phyloP scores from a whole-genome alignment of 805 yeast genomes.

The Candida odintsovae region DNA sequence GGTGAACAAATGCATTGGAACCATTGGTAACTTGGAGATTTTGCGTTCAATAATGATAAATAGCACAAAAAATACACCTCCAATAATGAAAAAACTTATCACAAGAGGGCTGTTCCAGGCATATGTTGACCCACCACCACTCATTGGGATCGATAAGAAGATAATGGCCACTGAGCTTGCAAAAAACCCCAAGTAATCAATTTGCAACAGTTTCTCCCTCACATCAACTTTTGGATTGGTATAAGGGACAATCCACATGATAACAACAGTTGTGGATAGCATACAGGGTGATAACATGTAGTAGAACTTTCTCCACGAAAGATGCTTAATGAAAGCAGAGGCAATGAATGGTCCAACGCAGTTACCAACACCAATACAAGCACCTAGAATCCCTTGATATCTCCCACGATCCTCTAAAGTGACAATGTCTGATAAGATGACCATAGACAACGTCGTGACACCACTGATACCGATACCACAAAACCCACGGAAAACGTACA shows the following conservation, averaged over 20 bases:
- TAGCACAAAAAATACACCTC: conserved; percentile 29
- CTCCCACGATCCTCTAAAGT: conserved; percentile 49
- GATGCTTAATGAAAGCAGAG: conserved; percentile 30
- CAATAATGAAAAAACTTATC: conserved; percentile 31
- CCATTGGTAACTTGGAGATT: conserved; percentile 45
- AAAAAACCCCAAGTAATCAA: conserved; percentile 48
- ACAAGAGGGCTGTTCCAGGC: conserved; percentile 39
- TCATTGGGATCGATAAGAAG: conserved; percentile 42
- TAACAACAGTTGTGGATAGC: not conserved
- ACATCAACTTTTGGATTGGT: conserved; percentile 24
- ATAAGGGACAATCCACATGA: conserved; percentile 16
- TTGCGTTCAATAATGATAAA: conserved; percentile 48
- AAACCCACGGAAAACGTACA: conserved; percentile 46
- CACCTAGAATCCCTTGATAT: conserved; percentile 50
- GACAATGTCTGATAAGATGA: conserved; percentile 48
- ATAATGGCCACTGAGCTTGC: conserved; percentile 42
- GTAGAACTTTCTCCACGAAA: conserved; percentile 37
- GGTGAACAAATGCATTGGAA: conserved; percentile 42
- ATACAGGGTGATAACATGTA: conserved; percentile 31
- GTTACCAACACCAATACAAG: conserved; percentile 44
- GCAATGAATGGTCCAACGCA: conserved; percentile 38
- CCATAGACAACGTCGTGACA: conserved; percentile 43
- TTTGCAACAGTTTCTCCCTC: conserved; percentile 26
- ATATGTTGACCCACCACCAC: conserved; percentile 53
- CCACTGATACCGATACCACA: conserved; percentile 57